Evolutionary conservation across 345 rosid species (phyloP).

Genomic region (Eucalyptus sp.): DNA sequence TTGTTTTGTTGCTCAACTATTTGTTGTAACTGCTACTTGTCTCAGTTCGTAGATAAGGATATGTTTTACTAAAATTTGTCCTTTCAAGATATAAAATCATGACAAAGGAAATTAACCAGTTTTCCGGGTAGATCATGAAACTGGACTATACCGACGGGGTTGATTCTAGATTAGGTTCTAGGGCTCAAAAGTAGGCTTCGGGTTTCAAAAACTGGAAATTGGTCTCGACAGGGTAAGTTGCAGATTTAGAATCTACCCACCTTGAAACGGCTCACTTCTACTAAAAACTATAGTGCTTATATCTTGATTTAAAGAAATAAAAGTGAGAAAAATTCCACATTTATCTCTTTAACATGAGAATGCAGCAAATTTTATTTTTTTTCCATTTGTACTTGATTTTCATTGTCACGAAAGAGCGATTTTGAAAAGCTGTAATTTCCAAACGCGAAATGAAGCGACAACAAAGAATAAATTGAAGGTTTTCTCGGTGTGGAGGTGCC

Average conservation of each 20-base stretch:
- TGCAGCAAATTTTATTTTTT: neutral
- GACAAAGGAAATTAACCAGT: neutral
- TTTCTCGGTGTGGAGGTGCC: neutral
- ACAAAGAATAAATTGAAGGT: neutral
- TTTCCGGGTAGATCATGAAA: neutral
- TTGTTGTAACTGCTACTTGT: neutral
- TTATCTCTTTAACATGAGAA: neutral
- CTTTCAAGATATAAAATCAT: neutral
- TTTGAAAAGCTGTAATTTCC: neutral
- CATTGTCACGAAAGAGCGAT: neutral
- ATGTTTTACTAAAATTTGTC: neutral
- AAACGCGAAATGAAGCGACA: neutral
- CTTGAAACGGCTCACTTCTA: neutral
- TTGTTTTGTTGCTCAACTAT: neutral
- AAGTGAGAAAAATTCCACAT: neutral
- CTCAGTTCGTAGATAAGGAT: neutral
- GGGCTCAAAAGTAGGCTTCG: neutral
- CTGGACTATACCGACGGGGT: neutral
- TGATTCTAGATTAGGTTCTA: neutral
- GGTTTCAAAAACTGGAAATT: neutral
- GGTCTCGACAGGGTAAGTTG: neutral
- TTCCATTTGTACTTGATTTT: neutral
- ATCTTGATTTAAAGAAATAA: neutral
- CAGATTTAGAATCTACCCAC: neutral
- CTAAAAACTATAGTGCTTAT: neutral